Base-by-base conservation (phyloP, 352 stramenopile species). In the Phytophthora syringae region DNA sequence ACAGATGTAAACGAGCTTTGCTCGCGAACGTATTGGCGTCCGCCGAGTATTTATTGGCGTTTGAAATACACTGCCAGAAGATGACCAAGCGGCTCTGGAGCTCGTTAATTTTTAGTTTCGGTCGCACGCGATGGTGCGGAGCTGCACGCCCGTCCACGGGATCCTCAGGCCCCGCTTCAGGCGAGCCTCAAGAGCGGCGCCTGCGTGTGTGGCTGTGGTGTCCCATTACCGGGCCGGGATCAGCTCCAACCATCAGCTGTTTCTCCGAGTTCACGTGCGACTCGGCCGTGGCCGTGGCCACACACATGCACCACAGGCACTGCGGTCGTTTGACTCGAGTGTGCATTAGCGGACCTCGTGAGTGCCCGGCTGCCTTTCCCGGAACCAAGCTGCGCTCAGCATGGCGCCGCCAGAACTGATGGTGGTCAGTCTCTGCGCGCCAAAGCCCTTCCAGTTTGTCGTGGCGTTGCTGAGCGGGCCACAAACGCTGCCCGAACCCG, bases 401-500 rank as follows among this genome's bases (percentile, higher is more conserved):
- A 67, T 55, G 24, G 52, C 20, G 28, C 25, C 24, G 37, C 12
- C 40, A n/a, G 47, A 68, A 69, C 22, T 25, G 22, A 9, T 42
- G 42, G 28, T 37, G 13, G 7, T n/a, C 44, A 24, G 50, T 74
- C 52, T 74, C 47, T 74, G 60, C 50, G 30, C 64, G 21, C 49
- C 16, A 52, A 59, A 45, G 65, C 59, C 60, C 55, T 78, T 78
- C 70, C 60, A 39, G 54, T 60, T 72, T 68, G 64, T 78, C 65
- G 70, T 24, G 52, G 43, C 21, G 34, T 72, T 42, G 44, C n/a
- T 18, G 52, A 21, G 15, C 20, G 15, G 30, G 18, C 61, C 70
- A 75, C 70, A 78, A 69, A 68, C 43, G 18, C 51, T 60, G 48
- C 65, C 70, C 65, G 32, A 78, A 78, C 60, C 70, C 36, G 57